Evolutionary conservation across 345 rosid species (phyloP), one percentile per base, ranked within the genome.

Genomic region (Syzygium aqueum): DNA sequence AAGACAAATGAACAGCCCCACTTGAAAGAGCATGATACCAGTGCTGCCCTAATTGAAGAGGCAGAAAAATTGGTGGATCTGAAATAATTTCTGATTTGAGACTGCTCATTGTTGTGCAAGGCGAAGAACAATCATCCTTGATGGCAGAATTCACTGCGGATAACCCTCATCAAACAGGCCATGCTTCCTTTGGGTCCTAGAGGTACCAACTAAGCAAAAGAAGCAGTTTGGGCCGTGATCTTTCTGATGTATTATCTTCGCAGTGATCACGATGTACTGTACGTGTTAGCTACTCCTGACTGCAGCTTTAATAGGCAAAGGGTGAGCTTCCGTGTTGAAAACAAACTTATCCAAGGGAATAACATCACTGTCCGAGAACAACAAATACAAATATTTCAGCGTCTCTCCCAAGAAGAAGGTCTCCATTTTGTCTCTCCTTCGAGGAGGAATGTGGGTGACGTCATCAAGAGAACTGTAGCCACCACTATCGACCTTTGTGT

Each of bases 251-350:
- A 73, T 19, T 37, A 73, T 37, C 82, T 19, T 21, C 13, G 14
- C 7, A 15, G 40, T 8, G 85, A 84, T 52, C 85, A 83, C 25
- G 7, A n/a, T 22, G 85, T 12, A 28, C 85, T 15, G 57, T 56
- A 23, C 4, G 46, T 22, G 49, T 85, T 51, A 85, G 77, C 14
- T 46, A 46, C 87, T 85, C 88, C 90, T 88, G 85, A 88, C 88
- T 22, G 77, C 88, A 59, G 90, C 90, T 89, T 88, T 91, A 87
- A 95, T 93, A 12, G 99, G 99, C 83, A 96, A 87, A 85, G 98
- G 96, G 89, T 97, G 99, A 91, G 98, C 98, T 94, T 96, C 99
- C 85, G 99, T 89, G 93, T 97, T 96, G 89, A 95, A 97, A 84
- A 95, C 95, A 90, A 89, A 95, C 94, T 93, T 94, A 92, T 96